Percentiles rank a stretch among this genome's conserved stretches.
These are phyloP conservation scores for Solanum infundibuliforme DNA, from an alignment of 257 asterid genomes.

Conservation along the genomic window DNA sequence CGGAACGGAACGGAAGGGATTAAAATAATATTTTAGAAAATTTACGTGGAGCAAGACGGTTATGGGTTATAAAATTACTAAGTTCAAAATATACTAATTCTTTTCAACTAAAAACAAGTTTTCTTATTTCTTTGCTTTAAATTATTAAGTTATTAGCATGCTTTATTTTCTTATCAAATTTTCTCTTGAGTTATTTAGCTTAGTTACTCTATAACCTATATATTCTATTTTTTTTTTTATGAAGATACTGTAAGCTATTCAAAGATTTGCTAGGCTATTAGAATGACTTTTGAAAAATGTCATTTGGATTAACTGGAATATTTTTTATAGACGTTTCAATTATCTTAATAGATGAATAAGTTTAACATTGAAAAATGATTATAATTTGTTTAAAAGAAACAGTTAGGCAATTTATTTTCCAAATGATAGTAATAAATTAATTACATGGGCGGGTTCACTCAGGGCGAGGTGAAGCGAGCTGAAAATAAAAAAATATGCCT, in stretches of 20 bases:
- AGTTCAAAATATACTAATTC: background rate
- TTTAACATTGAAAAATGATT: background rate
- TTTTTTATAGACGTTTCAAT: background rate
- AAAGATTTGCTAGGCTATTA: background rate
- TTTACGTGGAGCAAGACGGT: background rate
- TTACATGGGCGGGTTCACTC: fast-evolving
- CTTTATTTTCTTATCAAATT: background rate
- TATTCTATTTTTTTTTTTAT: too few relatives aligned
- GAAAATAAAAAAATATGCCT: too few relatives aligned
- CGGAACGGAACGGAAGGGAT: fast-evolving
- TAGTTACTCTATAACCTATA: background rate
- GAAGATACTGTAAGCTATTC: background rate
- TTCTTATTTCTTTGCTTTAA: background rate
- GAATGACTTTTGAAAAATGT: background rate
- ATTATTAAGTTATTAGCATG: background rate
- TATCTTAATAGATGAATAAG: background rate
- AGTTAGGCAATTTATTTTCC: background rate
- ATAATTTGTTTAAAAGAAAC: too few relatives aligned
- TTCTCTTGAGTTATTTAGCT: background rate
- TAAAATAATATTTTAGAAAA: too few relatives aligned
- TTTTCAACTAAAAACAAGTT: background rate
- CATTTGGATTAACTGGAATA: background rate
- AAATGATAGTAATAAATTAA: too few relatives aligned
- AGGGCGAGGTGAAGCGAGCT: fast-evolving
- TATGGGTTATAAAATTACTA: too few relatives aligned